phyloP scores from a whole-genome alignment of 768 basidiomycete genomes.

The Termitomyces eurrhizus region DNA sequence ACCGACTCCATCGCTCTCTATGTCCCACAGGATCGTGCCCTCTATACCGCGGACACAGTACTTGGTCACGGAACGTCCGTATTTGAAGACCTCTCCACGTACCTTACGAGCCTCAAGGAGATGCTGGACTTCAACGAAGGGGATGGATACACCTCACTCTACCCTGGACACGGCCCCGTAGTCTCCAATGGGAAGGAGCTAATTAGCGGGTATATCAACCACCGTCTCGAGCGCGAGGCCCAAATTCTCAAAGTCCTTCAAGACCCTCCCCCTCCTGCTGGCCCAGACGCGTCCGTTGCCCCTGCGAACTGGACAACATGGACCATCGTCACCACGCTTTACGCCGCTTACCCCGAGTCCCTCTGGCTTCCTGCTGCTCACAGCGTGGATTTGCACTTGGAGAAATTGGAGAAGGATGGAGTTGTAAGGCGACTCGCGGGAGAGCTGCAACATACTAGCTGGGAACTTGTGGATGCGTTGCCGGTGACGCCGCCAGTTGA shows the following conservation, averaged over 20 bases:
- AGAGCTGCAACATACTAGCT: slow-evolving; percentile 45
- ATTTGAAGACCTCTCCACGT: slow-evolving; percentile 77
- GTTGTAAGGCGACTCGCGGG: slow-evolving; percentile 48
- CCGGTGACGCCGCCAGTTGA: slow-evolving; percentile 13
- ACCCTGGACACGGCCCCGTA: slow-evolving; percentile 88
- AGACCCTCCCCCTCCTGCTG: slow-evolving; percentile 27
- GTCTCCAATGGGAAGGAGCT: slow-evolving; percentile 56
- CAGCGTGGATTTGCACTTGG: slow-evolving; percentile 65
- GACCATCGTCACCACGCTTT: slow-evolving; percentile 62
- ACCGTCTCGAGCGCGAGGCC: slow-evolving; percentile 76
- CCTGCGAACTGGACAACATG: slow-evolving; percentile 52
- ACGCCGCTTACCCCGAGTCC: slow-evolving; percentile 65
- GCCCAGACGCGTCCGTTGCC: slow-evolving; percentile 2
- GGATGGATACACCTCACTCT: slow-evolving; percentile 47
- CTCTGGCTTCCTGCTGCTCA: slow-evolving; percentile 72
- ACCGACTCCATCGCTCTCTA: slow-evolving; percentile 77
- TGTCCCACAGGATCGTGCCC: slow-evolving; percentile 61
- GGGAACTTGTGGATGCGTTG: slow-evolving; percentile 33
- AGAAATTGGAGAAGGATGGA: slow-evolving; percentile 67
- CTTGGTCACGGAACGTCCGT: slow-evolving; percentile 89
- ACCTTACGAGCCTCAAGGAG: slow-evolving; percentile 58
- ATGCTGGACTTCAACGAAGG: slow-evolving; percentile 45
- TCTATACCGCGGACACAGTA: slow-evolving; percentile 91
- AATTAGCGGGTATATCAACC: slow-evolving; percentile 71
- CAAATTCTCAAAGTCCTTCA: slow-evolving; percentile 63